These are phyloP conservation scores for Geopyxis carbonaria DNA, from an alignment of 495 filamentous ascomycete genomes.

Conservation along the genomic window DNA sequence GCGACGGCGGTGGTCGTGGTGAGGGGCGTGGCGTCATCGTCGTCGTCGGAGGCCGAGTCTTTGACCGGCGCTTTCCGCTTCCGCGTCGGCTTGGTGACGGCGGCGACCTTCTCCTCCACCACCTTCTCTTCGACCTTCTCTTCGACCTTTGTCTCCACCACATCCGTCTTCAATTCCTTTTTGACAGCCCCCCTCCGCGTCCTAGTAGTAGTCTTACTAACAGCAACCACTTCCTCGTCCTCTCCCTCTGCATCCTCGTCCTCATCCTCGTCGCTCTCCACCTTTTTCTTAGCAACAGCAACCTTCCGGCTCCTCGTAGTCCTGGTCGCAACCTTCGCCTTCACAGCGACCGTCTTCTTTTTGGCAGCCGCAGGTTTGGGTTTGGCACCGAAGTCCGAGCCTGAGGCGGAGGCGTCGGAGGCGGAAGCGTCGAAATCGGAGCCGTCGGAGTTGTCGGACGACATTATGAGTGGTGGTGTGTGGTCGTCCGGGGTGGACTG, in stretches of 20 bases:
- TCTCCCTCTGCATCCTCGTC: background rate
- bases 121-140: background rate
- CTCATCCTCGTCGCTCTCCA: background rate
- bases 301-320: too few relatives aligned
- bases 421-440: too few relatives aligned
- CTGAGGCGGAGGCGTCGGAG: too few relatives aligned
- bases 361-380: too few relatives aligned
- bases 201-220: background rate
- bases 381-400: too few relatives aligned
- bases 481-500: too few relatives aligned
- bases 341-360: too few relatives aligned
- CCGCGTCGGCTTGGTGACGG: background rate
- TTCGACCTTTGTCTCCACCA: background rate
- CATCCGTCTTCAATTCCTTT: background rate
- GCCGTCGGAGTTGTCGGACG: too few relatives aligned
- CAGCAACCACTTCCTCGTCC: background rate
- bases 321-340: too few relatives aligned
- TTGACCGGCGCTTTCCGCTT: slow-evolving; percentile 1
- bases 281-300: too few relatives aligned
- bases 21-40: background rate
- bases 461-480: too few relatives aligned
- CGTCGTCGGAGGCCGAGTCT: background rate
- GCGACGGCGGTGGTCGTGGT: background rate
- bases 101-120: background rate
- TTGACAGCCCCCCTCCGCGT: too few relatives aligned